Conservation (phyloP, 1,284 basidiomycete genomes). For the Coriolopsis trogii region DNA sequence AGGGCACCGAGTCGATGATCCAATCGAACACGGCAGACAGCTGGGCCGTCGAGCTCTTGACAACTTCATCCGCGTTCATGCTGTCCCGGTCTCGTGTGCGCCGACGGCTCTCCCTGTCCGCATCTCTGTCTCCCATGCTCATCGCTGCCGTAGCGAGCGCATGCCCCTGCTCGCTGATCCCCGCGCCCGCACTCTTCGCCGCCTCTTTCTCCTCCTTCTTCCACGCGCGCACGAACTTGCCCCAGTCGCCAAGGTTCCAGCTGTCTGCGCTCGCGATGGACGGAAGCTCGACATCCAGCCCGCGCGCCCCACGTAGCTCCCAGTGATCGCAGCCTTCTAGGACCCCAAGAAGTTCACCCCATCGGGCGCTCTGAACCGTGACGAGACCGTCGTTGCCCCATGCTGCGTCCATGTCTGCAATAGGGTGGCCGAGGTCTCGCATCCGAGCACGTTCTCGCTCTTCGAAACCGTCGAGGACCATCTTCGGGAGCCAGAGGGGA, state of each 20-base stretch:
- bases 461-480: constrained; percentile 86
- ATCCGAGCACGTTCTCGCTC: constrained; percentile 49
- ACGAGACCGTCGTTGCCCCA: constrained; percentile 98
- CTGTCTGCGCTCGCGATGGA: constrained; percentile 49
- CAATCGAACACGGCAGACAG: constrained; percentile 76
- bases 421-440: constrained; percentile 29
- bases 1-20: constrained; percentile 72
- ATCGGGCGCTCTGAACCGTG: constrained; percentile 84
- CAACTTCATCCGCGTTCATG: constrained; percentile 53
- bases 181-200: constrained; percentile 30
- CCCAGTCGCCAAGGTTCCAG: constrained; percentile 66
- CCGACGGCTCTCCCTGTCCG: constrained; percentile 9
- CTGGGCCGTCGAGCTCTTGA: constrained; percentile 70
- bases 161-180: constrained; percentile 28
- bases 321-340: constrained; percentile 96
- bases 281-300: constrained; percentile 63
- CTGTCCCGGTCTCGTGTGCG: constrained; percentile 34
- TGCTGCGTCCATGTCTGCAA: constrained; percentile 42
- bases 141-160: constrained; percentile 2
- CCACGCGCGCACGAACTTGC: constrained; percentile 60
- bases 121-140: constrained; percentile 6
- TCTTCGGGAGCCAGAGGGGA: constrained; percentile 96
- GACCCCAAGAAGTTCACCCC: constrained; percentile 93
- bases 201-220: constrained; percentile 51
- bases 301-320: constrained; percentile 87